A percentile compares a stretch with the other conserved stretches of the same genome.
Evolutionary conservation across 2,329 filamentous ascomycete genomes (phyloP).

Genomic region (Aspergillus ochraceus): DNA sequence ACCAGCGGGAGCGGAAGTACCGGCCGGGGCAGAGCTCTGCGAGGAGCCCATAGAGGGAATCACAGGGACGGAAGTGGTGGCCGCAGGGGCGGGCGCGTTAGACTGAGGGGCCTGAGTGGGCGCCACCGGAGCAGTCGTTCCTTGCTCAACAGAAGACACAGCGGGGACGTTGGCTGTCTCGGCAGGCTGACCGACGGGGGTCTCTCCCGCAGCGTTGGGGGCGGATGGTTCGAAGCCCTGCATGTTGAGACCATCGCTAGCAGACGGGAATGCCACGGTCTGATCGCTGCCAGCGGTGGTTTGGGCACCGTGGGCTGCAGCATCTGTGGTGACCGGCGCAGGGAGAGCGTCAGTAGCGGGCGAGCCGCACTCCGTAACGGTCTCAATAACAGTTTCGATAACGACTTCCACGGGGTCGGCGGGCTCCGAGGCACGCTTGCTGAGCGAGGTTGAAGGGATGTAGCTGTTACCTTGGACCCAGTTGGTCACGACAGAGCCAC

Average conservation of each 20-base stretch:
- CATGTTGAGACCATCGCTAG: not conserved
- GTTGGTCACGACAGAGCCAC: slow-evolving; percentile 66
- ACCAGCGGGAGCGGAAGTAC: slow-evolving; percentile 4
- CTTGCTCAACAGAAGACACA: not conserved
- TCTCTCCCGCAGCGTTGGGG: not conserved
- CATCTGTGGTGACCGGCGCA: slow-evolving; percentile 1
- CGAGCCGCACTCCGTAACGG: slow-evolving; percentile 16
- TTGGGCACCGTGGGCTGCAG: slow-evolving; percentile 1
- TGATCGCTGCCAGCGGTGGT: not conserved
- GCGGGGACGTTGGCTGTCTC: not conserved
- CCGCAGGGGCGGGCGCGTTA: not conserved
- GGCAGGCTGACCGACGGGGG: not conserved
- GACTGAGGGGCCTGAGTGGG: not conserved
- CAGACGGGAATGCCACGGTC: not conserved
- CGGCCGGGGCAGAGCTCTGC: slow-evolving; percentile 1
- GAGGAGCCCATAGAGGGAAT: slow-evolving; percentile 1
- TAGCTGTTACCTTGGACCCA: slow-evolving; percentile 83
- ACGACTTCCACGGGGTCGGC: slow-evolving; percentile 10
- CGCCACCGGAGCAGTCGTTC: not conserved
- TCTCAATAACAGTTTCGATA: slow-evolving; percentile 26
- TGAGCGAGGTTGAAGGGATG: slow-evolving; percentile 31
- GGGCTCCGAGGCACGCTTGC: slow-evolving; percentile 28
- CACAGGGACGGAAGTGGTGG: not conserved
- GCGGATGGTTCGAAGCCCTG: not conserved
- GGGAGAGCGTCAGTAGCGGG: slow-evolving; percentile 4